Conservation (phyloP, 73 alveolate species). For the Stentor roeselii region DNA sequence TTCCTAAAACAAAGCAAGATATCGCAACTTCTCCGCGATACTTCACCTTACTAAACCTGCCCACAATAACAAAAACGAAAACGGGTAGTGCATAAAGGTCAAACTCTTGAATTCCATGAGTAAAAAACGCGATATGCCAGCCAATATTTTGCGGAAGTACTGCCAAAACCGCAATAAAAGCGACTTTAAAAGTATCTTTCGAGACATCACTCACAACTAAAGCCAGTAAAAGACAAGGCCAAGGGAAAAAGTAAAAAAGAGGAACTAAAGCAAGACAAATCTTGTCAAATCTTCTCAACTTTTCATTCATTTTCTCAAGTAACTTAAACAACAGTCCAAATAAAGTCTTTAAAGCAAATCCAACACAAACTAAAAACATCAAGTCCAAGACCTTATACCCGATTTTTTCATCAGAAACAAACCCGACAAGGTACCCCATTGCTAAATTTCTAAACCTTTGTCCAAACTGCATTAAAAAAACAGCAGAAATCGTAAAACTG, state of each 20-base stretch:
- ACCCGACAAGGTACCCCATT: no score
- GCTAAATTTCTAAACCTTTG: background rate
- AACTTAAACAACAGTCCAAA: background rate
- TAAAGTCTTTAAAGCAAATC: background rate
- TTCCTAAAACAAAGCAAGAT: background rate
- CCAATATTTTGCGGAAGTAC: background rate
- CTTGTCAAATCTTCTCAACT: background rate
- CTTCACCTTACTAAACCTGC: background rate
- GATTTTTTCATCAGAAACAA: background rate
- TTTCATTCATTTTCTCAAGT: background rate
- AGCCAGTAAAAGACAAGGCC: background rate
- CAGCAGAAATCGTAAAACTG: no score
- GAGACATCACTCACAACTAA: background rate
- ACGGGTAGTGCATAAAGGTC: background rate
- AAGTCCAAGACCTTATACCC: background rate
- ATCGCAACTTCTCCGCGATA: background rate
- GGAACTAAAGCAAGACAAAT: background rate
- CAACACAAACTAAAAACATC: background rate
- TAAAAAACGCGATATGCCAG: background rate
- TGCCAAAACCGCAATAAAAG: background rate
- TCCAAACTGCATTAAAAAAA: background rate
- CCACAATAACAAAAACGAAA: background rate
- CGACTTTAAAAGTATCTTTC: background rate
- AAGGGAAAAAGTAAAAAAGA: background rate
- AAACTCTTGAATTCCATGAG: background rate